Evolutionary conservation across 163 green algal genomes (phyloP), one percentile per base, ranked within the genome.

Genomic region (Scenedesmus sp.): DNA sequence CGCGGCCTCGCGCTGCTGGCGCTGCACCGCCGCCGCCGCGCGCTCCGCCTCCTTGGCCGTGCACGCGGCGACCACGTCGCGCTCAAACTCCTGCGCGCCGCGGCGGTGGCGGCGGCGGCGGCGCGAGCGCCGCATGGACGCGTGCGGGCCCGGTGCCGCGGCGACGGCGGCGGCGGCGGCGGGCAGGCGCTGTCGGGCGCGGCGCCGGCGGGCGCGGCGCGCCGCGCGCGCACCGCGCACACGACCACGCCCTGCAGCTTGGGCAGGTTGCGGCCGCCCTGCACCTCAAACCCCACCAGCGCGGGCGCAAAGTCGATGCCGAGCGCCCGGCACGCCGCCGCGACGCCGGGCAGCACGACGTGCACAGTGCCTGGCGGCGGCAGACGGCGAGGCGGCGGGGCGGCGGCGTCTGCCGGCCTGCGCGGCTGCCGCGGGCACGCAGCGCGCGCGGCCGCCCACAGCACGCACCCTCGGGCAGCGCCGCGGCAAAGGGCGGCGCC

Each of bases 171-270:
- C 62, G 39, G 60, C 39, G 39, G 7, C 6, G 39, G 7, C 6
- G 39, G 10, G 6, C 7, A 6, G 39, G 6, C 39, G 39, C 39
- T 47, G 39, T 47, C 39, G 10, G 39, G 10, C 39, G 39, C 11
- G 20, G 26, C 48, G 15, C 48, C 48, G 18, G 48, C 48, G n/a
- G n/a, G n/a, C n/a, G n/a, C n/a, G n/a, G n/a, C n/a, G n/a, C n/a
- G 39, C 39, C 39, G 9, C 24, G 10, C 33, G 36, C 75, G 63
- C 70, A 86, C 89, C 60, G 89, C 58, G 73, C 92, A 97, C 45
- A 98, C 84, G 34, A 97, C 94, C 45, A 97, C 87, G 14, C 94
- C 94, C 9, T 93, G 83, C 17, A 96, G 80, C 24, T 80, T 71
- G 0, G 94, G 93, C 58, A 96, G 76, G 22, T 81, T 92, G 39